phyloP scores from a whole-genome alignment of 805 yeast genomes.

The Metschnikowia chrysomelidarum region DNA sequence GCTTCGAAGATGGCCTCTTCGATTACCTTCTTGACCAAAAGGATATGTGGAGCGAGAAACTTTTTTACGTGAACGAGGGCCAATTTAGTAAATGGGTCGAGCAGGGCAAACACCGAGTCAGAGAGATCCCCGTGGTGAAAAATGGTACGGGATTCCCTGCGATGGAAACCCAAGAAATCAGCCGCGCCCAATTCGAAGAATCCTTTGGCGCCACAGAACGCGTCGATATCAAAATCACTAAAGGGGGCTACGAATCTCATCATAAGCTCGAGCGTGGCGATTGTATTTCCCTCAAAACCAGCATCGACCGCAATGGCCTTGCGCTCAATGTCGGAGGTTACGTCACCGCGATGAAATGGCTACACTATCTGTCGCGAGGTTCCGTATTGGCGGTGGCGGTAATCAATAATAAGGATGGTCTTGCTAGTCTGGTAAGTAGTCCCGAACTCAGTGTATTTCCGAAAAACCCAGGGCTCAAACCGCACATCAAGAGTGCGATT shows the following conservation, averaged over 20 bases:
- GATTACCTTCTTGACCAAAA: conserved; percentile 44
- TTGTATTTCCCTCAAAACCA: conserved; percentile 13
- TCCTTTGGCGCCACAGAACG: conserved; percentile 21
- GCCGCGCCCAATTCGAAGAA: conserved; percentile 19
- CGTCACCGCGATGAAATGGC: conserved; percentile 56
- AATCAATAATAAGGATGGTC: conserved; percentile 31
- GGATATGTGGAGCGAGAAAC: conserved; percentile 46
- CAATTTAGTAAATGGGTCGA: conserved; percentile 22
- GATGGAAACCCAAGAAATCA: conserved; percentile 7
- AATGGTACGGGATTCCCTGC: conserved; percentile 14
- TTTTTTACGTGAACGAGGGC: conserved; percentile 43
- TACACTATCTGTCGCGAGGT: conserved; percentile 24
- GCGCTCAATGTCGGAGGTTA: conserved; percentile 51
- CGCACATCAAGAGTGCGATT: conserved; percentile 34
- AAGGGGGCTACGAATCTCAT: conserved; percentile 9
- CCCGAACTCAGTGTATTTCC: conserved; percentile 34
- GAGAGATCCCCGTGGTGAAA: conserved; percentile 10
- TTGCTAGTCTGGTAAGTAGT: conserved; percentile 21
- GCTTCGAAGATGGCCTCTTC: conserved; percentile 45
- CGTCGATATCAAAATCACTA: conserved; percentile 19
- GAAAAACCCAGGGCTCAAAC: conserved; percentile 1
- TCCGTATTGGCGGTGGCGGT: conserved; percentile 50
- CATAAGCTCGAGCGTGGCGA: conserved; percentile 9
- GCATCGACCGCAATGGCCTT: conserved; percentile 32
- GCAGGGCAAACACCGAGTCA: conserved; percentile 13